A percentile compares a stretch with the other conserved stretches of the same genome.
Evolutionary conservation across 371 early-diverging fungal species (phyloP).

Genomic region (Parasitella parasitica): DNA sequence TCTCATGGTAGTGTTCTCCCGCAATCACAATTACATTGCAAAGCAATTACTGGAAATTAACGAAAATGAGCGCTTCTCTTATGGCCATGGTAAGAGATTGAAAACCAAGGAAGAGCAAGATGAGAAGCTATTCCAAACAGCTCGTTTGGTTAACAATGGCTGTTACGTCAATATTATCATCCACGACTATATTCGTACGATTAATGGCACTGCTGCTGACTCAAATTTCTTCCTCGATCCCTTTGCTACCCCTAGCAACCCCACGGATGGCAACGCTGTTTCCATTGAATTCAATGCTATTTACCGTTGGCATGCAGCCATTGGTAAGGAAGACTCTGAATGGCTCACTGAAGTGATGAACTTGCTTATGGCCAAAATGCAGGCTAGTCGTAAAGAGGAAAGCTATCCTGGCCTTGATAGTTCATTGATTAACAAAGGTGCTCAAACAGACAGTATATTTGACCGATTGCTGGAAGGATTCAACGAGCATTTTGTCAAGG

Average conservation of each 20-base stretch:
- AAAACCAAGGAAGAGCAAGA: slow-evolving; percentile 39
- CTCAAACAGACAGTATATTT: slow-evolving; percentile 22
- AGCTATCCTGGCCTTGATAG: slow-evolving; percentile 8
- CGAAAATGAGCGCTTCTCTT: slow-evolving; percentile 42
- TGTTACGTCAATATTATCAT: slow-evolving; percentile 47
- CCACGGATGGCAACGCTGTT: slow-evolving; percentile 48
- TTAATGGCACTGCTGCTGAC: slow-evolving; percentile 40
- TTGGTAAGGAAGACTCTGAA: slow-evolving; percentile 40
- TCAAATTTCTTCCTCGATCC: slow-evolving; percentile 40
- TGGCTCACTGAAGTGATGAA: slow-evolving; percentile 40
- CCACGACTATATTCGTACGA: slow-evolving; percentile 51
- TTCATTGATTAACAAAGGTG: slow-evolving; percentile 20
- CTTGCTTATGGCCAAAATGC: slow-evolving; percentile 13
- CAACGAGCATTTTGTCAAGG: slow-evolving; percentile 38
- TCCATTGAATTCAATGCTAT: slow-evolving; percentile 52
- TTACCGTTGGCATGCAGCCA: slow-evolving; percentile 55
- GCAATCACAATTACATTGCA: slow-evolving; percentile 60
- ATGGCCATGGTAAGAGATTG: slow-evolving; percentile 25
- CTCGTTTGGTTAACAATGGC: slow-evolving; percentile 50
- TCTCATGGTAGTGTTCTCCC: slow-evolving; percentile 48
- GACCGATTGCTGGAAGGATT: slow-evolving; percentile 25
- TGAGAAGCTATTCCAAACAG: slow-evolving; percentile 54
- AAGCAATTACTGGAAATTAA: slow-evolving; percentile 42
- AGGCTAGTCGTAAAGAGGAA: background rate
- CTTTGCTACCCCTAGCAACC: slow-evolving; percentile 14